Conservation (phyloP, 805 yeast genomes). For the Lachancea thermotolerans region DNA sequence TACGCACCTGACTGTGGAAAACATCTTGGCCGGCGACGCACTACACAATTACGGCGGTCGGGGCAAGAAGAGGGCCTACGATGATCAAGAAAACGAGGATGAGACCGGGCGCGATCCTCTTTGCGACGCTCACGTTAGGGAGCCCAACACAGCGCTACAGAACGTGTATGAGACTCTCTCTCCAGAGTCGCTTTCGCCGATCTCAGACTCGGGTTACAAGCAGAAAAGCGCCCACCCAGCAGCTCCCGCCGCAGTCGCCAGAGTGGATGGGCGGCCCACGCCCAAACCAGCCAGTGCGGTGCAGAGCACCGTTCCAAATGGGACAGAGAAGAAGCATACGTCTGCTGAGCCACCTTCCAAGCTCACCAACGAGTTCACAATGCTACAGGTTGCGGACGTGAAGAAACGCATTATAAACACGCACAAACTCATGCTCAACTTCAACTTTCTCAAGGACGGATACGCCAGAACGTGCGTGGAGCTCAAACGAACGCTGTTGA, state of each 20-base stretch:
- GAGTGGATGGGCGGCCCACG: neutral
- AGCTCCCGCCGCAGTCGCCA: neutral
- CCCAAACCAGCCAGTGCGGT: neutral
- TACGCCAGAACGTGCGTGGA: constrained; percentile 30
- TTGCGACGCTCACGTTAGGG: neutral
- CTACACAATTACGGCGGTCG: neutral
- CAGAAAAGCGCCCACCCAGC: constrained; percentile 1
- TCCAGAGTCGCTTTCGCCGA: constrained; percentile 34
- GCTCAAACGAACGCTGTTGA: constrained; percentile 28
- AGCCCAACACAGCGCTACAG: neutral
- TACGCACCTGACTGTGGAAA: constrained; percentile 7
- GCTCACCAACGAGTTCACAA: constrained; percentile 26
- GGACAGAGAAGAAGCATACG: neutral
- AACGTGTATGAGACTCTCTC: constrained; percentile 18
- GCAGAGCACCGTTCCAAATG: neutral
- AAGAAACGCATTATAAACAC: constrained; percentile 30
- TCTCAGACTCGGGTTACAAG: constrained; percentile 15
- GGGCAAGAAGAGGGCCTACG: neutral
- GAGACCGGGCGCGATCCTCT: neutral
- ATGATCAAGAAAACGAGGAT: neutral
- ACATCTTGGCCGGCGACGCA: constrained; percentile 3
- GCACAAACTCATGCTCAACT: constrained; percentile 29
- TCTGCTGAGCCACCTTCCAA: constrained; percentile 14
- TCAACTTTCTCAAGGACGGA: constrained; percentile 29
- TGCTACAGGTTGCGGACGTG: constrained; percentile 28